These are phyloP conservation scores for Sapria himalayana DNA, from an alignment of 345 rosid genomes.

Conservation along the genomic window DNA sequence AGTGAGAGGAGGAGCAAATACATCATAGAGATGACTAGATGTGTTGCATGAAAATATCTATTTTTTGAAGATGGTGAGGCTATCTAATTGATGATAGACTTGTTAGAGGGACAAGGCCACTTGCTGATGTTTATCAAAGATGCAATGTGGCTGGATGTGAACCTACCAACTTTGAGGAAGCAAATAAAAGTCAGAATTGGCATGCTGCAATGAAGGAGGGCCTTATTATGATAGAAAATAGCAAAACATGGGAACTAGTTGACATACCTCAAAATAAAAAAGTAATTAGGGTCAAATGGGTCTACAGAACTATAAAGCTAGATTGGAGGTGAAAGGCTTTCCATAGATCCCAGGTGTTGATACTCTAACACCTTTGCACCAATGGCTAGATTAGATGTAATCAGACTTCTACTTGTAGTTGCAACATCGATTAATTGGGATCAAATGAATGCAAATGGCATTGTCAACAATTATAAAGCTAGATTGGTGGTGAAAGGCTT, in stretches of 20 bases:
- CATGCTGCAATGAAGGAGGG: background rate
- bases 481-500: background rate
- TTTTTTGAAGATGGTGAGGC: background rate
- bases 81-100: background rate
- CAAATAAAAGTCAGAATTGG: background rate
- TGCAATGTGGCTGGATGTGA: background rate
- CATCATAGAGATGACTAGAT: background rate
- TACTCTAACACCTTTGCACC: too few species aligned
- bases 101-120: background rate
- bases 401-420: too few species aligned
- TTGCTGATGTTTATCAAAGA: background rate
- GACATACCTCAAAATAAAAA: background rate
- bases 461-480: background rate
- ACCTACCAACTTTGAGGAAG: background rate
- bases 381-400: too few species aligned
- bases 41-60: background rate
- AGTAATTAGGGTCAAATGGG: background rate
- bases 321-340: too few species aligned
- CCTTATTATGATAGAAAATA: background rate
- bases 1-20: background rate
- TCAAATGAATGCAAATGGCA: background rate
- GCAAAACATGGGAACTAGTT: background rate
- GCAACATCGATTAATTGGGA: too few species aligned
- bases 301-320: background rate
- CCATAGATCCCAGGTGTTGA: too few species aligned